Percentiles rank a stretch among this genome's conserved stretches.
Conservation (phyloP, 495 filamentous ascomycete genomes). For the Penicillium simplicissimum region DNA sequence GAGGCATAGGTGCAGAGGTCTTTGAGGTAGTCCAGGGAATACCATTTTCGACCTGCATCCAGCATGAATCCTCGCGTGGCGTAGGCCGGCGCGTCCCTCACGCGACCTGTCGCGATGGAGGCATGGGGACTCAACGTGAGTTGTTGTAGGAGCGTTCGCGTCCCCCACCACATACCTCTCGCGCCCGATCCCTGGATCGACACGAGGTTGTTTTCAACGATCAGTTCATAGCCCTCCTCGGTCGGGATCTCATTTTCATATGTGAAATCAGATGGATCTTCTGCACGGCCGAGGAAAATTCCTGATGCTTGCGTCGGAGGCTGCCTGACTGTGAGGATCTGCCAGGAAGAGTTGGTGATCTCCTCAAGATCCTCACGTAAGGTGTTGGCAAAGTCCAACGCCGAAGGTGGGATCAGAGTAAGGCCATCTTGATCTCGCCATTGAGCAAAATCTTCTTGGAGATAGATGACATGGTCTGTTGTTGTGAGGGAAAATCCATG, state of each 20-base stretch:
- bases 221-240: conserved; percentile 52
- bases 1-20: conserved; percentile 58
- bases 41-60: conserved; percentile 60
- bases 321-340: conserved; percentile 24
- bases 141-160: conserved; percentile 53
- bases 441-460: conserved; percentile 22
- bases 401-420: conserved; percentile 55
- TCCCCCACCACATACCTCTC: conserved; percentile 58
- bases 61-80: conserved; percentile 53
- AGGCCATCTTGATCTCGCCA: conserved; percentile 39
- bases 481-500: conserved; percentile 18
- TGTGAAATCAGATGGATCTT: conserved; percentile 22
- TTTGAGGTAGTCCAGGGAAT: conserved; percentile 51
- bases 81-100: conserved; percentile 49
- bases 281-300: conserved; percentile 33
- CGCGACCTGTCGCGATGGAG: conserved; percentile 31
- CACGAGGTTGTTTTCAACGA: conserved; percentile 30
- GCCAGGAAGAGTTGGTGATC: conserved; percentile 35
- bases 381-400: conserved; percentile 47
- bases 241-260: conserved; percentile 49
- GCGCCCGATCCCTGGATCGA: conserved; percentile 48
- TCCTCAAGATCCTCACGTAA: conserved; percentile 48
- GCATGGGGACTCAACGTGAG: conserved; percentile 33
- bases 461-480: conserved; percentile 24
- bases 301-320: conserved; percentile 31